Evolutionary conservation across 768 basidiomycete species (phyloP), one percentile per base, ranked within the genome.

Genomic region (Leccinum pellstonianum): DNA sequence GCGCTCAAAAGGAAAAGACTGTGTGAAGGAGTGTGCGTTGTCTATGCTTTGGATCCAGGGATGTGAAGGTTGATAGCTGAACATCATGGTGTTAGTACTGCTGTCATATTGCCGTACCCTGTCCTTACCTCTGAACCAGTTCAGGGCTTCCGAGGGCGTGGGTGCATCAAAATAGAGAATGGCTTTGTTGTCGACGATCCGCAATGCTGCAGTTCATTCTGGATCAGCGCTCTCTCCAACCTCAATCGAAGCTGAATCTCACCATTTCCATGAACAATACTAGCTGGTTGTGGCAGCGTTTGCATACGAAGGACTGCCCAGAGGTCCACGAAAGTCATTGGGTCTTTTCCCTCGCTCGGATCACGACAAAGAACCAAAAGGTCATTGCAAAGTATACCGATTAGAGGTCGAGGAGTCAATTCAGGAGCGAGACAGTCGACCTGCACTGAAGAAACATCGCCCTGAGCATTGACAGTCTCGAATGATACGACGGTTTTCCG

Each of bases 271-370:
- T 94, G 89, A 25, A 93, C 90, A 58, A 95, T 91, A 64, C 89
- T 93, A 17, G 92, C 93, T 5, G 92, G 94, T 67, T 95, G 92
- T 5, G 89, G 87, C 48, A 94, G 71, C 0, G 95, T 96, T 73
- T 95, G 93, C 93, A 99, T 94, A 47, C 96, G 83, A 61, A 98
- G 77, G 33, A 98, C 96, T 35, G 95, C 95, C 90, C 93, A 98
- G n/a, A 98, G 80, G 70, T 98, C 95, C 31, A 98, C 93, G 23
- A 70, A 75, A 4, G 85, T 86, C 50, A 79, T 77, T 23, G 84
- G 86, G 63, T 96, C 95, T 64, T 83, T 82, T 49, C 91, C 91
- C 43, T 87, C 86, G 11, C 89, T 86, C 10, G 91, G 87, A 73
- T 95, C 93, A 61, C 91, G 86, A 73, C 92, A 94, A 52, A 98